These are phyloP conservation scores for Pseudocercospora musae DNA, from an alignment of 2,329 filamentous ascomycete genomes.

Conservation along the genomic window DNA sequence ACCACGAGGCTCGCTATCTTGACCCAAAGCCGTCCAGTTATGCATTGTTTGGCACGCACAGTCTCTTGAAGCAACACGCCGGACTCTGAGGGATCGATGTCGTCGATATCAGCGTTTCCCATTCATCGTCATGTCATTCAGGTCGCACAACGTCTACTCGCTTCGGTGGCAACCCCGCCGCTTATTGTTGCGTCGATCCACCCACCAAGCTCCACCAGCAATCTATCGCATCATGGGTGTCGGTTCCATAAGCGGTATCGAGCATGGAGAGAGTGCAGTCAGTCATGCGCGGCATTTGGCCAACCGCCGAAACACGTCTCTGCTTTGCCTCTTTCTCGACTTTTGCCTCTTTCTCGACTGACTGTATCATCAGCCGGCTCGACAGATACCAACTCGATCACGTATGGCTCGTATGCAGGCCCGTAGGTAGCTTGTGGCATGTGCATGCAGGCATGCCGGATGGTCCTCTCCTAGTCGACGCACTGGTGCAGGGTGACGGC, in stretches of 20 bases:
- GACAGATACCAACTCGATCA: constrained; percentile 11
- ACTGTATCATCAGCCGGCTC: background rate
- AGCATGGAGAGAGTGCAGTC: constrained; percentile 7
- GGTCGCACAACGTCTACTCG: constrained; percentile 3
- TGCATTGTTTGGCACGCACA: background rate
- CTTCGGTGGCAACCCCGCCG: background rate
- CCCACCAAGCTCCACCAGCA: constrained; percentile 2
- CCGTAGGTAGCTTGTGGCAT: background rate
- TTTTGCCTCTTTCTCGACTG: too few species aligned
- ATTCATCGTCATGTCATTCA: constrained; percentile 3
- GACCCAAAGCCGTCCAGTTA: background rate
- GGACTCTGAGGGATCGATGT: too few species aligned
- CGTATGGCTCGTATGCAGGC: constrained; percentile 13
- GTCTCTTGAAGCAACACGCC: background rate
- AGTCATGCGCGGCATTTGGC: constrained; percentile 4
- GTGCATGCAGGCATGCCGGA: constrained; percentile 1
- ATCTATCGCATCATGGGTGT: constrained; percentile 1
- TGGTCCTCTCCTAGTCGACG: background rate
- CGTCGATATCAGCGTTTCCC: background rate
- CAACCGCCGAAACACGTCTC: background rate
- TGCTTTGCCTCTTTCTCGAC: too few species aligned
- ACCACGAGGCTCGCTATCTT: background rate
- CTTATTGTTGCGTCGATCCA: constrained; percentile 1
- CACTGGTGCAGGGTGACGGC: constrained; percentile 1
- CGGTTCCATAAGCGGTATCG: constrained; percentile 10